Base-by-base conservation (phyloP, 73 alveolate genomes). In the Tetrahymena malaccensis region DNA sequence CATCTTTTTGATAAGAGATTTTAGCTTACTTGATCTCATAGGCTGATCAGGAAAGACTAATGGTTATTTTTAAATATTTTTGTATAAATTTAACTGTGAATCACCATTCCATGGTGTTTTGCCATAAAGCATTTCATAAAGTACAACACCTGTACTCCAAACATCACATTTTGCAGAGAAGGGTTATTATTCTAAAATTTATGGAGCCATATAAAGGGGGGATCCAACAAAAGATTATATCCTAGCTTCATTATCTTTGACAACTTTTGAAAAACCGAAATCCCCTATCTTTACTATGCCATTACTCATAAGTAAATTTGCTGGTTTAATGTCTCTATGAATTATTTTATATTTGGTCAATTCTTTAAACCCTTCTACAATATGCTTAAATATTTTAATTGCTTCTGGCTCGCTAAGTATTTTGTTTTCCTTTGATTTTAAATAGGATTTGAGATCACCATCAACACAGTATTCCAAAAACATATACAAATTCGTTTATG, bases 151-250 rank as follows among this genome's bases (percentile, higher is more conserved):
- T 43, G 97, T 93, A 34, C 98, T 96, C 99, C 99, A 98, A 97
- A 98, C 97, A 95, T 98, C 99, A 33, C 97, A 98, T 85, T 98
- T 97, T 55, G 95, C 94, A 58, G 98, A 93, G 93, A 97, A 98
- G 83, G 97, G 57, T 93, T 97, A 97, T 94, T 95, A 93, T 83
- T 96, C 94, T 57, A 97, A 96, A 35, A 98, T 94, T 93, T 98
- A 98, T 22, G 99, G 99, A 43, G 99, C 99, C 98, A 98, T 97
- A 96, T 98, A 98, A 7, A 97, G 96, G 0, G 99, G 99, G 17
- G 99, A 97, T 15, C 99, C 99, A 34, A 97, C 97, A 58, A 97
- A 93, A 9, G 99, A 97, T 25, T 94, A 35, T 8, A 94, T 55
- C 15, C 95, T 93, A 8, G 85, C 44, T 96, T 96, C 97, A 1